Evolutionary conservation across 2,329 filamentous ascomycete species (phyloP).

Genomic region (Cordyceps javanica): DNA sequence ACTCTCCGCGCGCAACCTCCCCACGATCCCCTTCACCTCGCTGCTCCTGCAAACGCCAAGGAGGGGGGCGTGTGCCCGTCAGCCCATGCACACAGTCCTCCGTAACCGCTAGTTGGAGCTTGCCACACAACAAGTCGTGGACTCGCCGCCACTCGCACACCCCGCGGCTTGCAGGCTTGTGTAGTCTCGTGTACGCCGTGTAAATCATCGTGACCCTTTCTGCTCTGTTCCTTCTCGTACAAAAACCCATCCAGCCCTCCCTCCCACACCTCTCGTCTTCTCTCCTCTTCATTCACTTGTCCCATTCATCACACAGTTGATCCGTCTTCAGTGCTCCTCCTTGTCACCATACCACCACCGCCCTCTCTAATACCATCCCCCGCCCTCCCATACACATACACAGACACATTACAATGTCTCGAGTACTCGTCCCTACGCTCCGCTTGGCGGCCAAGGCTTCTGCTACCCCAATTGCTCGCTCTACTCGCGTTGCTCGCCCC

Average conservation of each 20-base stretch:
- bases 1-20: not conserved
- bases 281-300: not conserved
- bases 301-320: not conserved
- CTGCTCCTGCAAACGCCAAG: not conserved
- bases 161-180: not conserved
- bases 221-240: not conserved
- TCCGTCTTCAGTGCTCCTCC: not conserved
- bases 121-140: not conserved
- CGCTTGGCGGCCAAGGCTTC: slow-evolving; percentile 14
- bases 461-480: slow-evolving; percentile 1
- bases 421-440: slow-evolving; percentile 18
- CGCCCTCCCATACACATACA: not conserved
- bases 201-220: slow-evolving; percentile 4
- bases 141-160: slow-evolving; percentile 3
- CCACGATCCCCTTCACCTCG: not conserved
- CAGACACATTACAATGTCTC: slow-evolving; percentile 20
- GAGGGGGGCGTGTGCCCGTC: not conserved
- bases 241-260: slow-evolving; percentile 5
- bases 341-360: not conserved
- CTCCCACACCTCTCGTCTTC: not conserved
- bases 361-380: not conserved
- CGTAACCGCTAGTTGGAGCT: slow-evolving; percentile 1
- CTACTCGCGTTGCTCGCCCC: slow-evolving; percentile 6
- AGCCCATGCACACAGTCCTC: not conserved
- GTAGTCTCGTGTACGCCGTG: slow-evolving; percentile 1